phyloP scores from a whole-genome alignment of 2,329 filamentous ascomycete genomes.

The Alternaria solani region DNA sequence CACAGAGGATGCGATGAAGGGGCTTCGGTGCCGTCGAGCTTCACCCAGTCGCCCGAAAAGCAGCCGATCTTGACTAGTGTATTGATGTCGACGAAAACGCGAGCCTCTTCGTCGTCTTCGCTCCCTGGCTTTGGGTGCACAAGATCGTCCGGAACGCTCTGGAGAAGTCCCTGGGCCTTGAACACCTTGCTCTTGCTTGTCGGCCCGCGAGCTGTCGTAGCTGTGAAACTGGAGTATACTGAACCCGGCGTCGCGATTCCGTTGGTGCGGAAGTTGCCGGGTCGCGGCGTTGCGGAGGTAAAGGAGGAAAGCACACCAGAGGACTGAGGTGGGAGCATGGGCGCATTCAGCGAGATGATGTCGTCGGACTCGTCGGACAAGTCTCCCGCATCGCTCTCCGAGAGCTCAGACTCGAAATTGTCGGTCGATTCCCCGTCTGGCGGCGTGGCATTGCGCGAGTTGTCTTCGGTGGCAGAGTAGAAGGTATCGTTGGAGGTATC shows the following conservation, averaged over 20 bases:
- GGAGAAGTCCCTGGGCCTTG: constrained; percentile 79
- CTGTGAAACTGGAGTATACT: constrained; percentile 87
- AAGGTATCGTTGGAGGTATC: constrained; percentile 91
- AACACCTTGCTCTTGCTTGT: constrained; percentile 80
- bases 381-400: constrained; percentile 73
- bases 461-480: constrained; percentile 87
- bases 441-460: constrained; percentile 51
- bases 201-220: constrained; percentile 77
- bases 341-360: constrained; percentile 87
- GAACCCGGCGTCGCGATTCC: constrained; percentile 85
- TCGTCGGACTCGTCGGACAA: constrained; percentile 93
- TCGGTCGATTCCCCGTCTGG: constrained; percentile 54
- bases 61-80: constrained; percentile 89
- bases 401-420: constrained; percentile 64
- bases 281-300: constrained; percentile 82
- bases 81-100: constrained; percentile 88
- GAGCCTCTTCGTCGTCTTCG: constrained; percentile 86
- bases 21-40: constrained; percentile 78
- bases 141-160: constrained; percentile 75
- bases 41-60: constrained; percentile 97
- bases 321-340: constrained; percentile 77
- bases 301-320: constrained; percentile 82
- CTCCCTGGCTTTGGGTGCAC: constrained; percentile 83
- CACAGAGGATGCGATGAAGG: constrained; percentile 73
- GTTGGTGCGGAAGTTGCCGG: constrained; percentile 72